Base-by-base conservation (phyloP, 352 stramenopile species). In the Albugo candida region DNA sequence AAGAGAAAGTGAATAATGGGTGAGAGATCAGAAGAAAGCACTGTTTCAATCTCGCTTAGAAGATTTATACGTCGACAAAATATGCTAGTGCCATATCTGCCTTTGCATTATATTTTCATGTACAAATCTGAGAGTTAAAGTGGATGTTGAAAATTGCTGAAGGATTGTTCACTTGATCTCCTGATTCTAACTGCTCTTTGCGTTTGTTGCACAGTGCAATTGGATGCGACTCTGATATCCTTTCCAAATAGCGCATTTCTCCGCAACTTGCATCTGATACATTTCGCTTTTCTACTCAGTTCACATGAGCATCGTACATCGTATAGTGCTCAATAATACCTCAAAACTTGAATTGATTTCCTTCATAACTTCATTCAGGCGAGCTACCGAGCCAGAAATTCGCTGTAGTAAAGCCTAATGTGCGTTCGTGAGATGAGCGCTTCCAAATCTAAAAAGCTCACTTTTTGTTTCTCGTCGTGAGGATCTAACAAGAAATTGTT, bases 391-490 rank as follows among this genome's bases (percentile, higher is more conserved):
- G 19, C 73, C 71, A 2, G 69, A 65, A 45, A 89, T 86, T 34
- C 76, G 73, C 60, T 83, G 67, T 19, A 89, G 56, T 31, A 89
- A 60, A 21, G 70, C 76, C 64, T 76, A 21, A 1, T 8, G n/a
- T 12, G 12, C 5, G 18, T 27, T 13, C 13, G 11, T 34, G 11
- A 0, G 41, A 35, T 34, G 17, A 37, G 11, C 36, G 20, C 35
- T 45, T 17, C 31, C 37, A n/a, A 14, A 21, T 20, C 31, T 27
- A n/a, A 6, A 40, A 4, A 1, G 5, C 46, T 12, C 24, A 72
- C 65, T 60, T 89, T 89, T 53, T 89, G 76, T 63, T 89, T 89
- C 61, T 89, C 73, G 52, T 89, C 76, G 46, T 89, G 75, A 0
- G 76, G 76, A 34, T 89, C 76, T 89, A 31, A 31, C 3, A 31